These are phyloP conservation scores for Aquilaria malaccensis DNA, from an alignment of 345 rosid genomes.

Conservation along the genomic window DNA sequence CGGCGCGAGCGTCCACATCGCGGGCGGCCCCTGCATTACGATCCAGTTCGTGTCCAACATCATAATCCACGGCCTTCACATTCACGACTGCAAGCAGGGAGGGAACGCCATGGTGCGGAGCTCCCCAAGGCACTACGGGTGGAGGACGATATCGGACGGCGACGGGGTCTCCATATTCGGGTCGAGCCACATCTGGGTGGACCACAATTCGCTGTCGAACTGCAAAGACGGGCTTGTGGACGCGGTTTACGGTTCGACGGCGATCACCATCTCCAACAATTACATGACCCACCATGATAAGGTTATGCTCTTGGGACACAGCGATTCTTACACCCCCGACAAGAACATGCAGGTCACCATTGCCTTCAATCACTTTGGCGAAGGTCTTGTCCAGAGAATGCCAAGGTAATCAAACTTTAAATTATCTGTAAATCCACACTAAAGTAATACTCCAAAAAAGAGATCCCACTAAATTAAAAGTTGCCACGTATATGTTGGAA, in stretches of 20 bases:
- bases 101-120: slow-evolving; percentile 70
- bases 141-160: slow-evolving; percentile 69
- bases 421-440: neutral
- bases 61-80: slow-evolving; percentile 61
- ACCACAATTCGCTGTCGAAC: slow-evolving; percentile 66
- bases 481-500: too few species aligned
- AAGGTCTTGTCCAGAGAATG: slow-evolving; percentile 84
- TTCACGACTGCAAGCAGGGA: slow-evolving; percentile 79
- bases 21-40: slow-evolving; percentile 88
- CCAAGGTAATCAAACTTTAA: slow-evolving; percentile 44
- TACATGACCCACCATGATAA: slow-evolving; percentile 78
- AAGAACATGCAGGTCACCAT: slow-evolving; percentile 84
- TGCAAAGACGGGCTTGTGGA: slow-evolving; percentile 69
- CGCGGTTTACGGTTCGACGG: slow-evolving; percentile 67
- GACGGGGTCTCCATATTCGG: slow-evolving; percentile 80
- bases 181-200: slow-evolving; percentile 80
- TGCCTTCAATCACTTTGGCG: slow-evolving; percentile 83
- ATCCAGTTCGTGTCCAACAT: slow-evolving; percentile 68
- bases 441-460: neutral
- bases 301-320: slow-evolving; percentile 75
- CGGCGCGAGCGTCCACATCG: slow-evolving; percentile 70
- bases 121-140: slow-evolving; percentile 65
- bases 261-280: slow-evolving; percentile 73
- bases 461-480: neutral
- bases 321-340: slow-evolving; percentile 57